phyloP scores from a whole-genome alignment of 495 filamentous ascomycete genomes.

The Gamarada debralockiae region DNA sequence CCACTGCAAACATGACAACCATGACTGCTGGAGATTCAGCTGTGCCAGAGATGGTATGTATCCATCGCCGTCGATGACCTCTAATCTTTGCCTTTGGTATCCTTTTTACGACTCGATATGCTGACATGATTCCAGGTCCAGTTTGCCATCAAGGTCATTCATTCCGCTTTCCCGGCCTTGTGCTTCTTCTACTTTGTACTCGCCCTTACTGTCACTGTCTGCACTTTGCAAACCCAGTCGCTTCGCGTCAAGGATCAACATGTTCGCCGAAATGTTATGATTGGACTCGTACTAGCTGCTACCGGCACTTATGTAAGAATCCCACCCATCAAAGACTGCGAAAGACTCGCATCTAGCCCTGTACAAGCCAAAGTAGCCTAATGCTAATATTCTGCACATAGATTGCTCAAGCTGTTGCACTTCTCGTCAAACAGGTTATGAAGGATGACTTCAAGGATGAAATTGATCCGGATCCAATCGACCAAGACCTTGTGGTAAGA shows the following conservation, averaged over 20 bases:
- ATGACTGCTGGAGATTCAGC: neutral
- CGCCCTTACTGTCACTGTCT: conserved; percentile 47
- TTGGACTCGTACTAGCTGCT: conserved; percentile 41
- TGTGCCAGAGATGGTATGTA: neutral
- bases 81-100: neutral
- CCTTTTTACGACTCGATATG: neutral
- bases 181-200: conserved; percentile 53
- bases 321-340: neutral
- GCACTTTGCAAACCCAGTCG: conserved; percentile 47
- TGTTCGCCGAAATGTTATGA: conserved; percentile 40
- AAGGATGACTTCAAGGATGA: conserved; percentile 34
- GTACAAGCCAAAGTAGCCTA: neutral
- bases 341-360: too few relatives aligned
- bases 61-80: neutral
- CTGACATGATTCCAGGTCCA: conserved; percentile 14
- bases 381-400: conserved; percentile 15
- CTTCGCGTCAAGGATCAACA: conserved; percentile 32
- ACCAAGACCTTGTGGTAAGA: conserved; percentile 43
- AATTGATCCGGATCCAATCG: conserved; percentile 34
- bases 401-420: conserved; percentile 36
- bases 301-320: conserved; percentile 45
- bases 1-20: neutral
- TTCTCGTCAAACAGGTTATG: too few relatives aligned
- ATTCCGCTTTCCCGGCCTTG: conserved; percentile 51
- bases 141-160: conserved; percentile 28